These are phyloP conservation scores for Microthlaspi erraticum DNA, from an alignment of 345 rosid genomes.

Conservation along the genomic window DNA sequence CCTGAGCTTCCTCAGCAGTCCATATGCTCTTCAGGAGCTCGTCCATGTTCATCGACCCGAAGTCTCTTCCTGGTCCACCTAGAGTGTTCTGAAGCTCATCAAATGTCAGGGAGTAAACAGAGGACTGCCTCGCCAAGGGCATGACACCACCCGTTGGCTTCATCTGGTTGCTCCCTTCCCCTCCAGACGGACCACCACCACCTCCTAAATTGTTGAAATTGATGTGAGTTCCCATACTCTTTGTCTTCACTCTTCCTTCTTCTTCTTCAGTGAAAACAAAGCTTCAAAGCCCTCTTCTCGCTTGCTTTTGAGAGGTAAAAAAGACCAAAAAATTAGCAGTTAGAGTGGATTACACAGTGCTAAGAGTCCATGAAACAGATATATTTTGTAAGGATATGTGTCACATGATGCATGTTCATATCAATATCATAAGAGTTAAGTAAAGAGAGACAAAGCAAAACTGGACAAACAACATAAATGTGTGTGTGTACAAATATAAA, in stretches of 20 bases:
- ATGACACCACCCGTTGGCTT: conserved; percentile 46
- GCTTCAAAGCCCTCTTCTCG: conserved; percentile 1
- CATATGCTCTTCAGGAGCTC: conserved; percentile 87
- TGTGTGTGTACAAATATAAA: conserved; percentile 34
- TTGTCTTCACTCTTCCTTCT: conserved; percentile 18
- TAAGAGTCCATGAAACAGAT: conserved; percentile 33
- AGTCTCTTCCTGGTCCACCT: conserved; percentile 80
- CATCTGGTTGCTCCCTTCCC: conserved; percentile 48
- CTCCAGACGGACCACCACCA: conserved; percentile 47
- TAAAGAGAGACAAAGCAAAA: background rate
- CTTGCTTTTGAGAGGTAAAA: conserved; percentile 10
- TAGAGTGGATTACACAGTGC: conserved; percentile 26
- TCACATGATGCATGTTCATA: conserved; percentile 29
- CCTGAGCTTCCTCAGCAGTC: conserved; percentile 89
- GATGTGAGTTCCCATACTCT: conserved; percentile 59
- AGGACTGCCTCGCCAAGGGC: conserved; percentile 70
- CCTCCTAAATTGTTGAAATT: conserved; percentile 67
- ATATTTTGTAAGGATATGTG: conserved; percentile 16
- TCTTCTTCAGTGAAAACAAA: conserved; percentile 32
- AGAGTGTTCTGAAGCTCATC: conserved; percentile 85
- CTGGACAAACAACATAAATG: conserved; percentile 36
- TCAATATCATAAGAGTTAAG: conserved; percentile 5
- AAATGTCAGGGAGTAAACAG: conserved; percentile 79
- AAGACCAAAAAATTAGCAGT: background rate
- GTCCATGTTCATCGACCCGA: conserved; percentile 99